phyloP scores from a whole-genome alignment of 805 yeast genomes.

The Cyberlindnera galapagoensis region DNA sequence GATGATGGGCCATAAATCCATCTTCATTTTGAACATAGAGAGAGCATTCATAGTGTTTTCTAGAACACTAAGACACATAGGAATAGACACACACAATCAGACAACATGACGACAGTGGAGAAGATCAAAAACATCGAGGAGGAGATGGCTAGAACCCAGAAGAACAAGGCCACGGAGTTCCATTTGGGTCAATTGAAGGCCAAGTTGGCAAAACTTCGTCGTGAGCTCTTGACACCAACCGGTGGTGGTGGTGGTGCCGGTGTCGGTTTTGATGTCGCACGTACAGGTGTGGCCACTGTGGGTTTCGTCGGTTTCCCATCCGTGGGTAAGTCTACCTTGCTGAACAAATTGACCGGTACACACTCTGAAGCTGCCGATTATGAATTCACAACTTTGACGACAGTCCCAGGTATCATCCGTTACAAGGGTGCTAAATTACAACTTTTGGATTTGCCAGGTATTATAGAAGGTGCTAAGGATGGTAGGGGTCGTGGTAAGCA shows the following conservation, averaged over 20 bases:
- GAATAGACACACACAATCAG: not conserved
- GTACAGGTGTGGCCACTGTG: conserved; percentile 96
- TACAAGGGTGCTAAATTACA: conserved; percentile 97
- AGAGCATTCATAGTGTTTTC: too few relatives aligned
- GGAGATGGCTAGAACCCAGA: conserved; percentile 97
- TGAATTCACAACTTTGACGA: conserved; percentile 94
- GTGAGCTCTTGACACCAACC: conserved; percentile 75
- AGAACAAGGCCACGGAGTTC: conserved; percentile 95
- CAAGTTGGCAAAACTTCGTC: conserved; percentile 87
- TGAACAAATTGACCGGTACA: conserved; percentile 88
- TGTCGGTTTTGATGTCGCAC: conserved; percentile 95
- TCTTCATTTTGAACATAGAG: too few relatives aligned
- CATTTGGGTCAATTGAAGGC: conserved; percentile 95
- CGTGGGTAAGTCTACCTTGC: conserved; percentile 76
- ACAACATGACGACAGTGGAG: conserved; percentile 23
- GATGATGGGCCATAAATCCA: too few relatives aligned
- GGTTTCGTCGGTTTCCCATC: conserved; percentile 99
- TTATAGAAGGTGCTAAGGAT: conserved; percentile 86
- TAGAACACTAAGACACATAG: not conserved
- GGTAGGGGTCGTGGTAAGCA: conserved; percentile 93
- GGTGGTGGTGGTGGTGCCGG: conserved; percentile 90
- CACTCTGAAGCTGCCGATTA: conserved; percentile 97
- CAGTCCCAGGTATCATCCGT: conserved; percentile 94
- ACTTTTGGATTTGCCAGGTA: conserved; percentile 89
- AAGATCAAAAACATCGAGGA: conserved; percentile 67